Conservation (phyloP, 2,329 filamentous ascomycete genomes). For the Tolypocladium ophioglossoides region DNA sequence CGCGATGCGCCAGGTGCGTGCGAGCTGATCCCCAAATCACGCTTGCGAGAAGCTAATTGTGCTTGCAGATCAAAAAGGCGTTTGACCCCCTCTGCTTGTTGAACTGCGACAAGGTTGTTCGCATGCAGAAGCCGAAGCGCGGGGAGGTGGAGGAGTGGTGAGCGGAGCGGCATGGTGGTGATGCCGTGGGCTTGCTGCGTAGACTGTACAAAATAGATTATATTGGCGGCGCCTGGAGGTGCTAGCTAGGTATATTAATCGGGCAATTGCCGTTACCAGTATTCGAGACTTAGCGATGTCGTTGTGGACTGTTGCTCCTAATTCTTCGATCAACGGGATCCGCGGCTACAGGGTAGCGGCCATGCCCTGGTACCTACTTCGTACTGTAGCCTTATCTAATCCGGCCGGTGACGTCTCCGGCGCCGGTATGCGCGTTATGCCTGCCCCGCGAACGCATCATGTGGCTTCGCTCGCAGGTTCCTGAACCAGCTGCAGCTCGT, state of each 20-base stretch:
- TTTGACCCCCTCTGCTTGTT: slow-evolving; percentile 65
- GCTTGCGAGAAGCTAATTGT: not conserved
- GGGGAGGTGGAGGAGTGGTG: slow-evolving; percentile 36
- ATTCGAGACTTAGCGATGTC: too few relatives aligned
- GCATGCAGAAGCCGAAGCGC: slow-evolving; percentile 39
- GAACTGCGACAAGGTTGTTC: slow-evolving; percentile 60
- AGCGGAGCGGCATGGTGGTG: not conserved
- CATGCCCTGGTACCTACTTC: too few relatives aligned
- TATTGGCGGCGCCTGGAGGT: not conserved
- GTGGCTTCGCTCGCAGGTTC: not conserved
- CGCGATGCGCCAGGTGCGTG: slow-evolving; percentile 65
- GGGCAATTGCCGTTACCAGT: too few relatives aligned
- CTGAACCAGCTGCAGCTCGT: not conserved
- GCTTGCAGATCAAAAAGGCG: slow-evolving; percentile 60
- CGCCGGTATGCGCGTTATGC: not conserved
- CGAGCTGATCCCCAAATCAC: fast-evolving
- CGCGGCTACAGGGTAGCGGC: too few relatives aligned
- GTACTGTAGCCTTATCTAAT: too few relatives aligned
- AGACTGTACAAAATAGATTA: not conserved
- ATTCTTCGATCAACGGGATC: too few relatives aligned
- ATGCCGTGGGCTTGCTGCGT: not conserved
- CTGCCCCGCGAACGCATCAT: slow-evolving; percentile 1
- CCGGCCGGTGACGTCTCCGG: not conserved
- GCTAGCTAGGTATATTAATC: not conserved
- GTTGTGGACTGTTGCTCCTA: too few relatives aligned